Evolutionary conservation across 768 basidiomycete species (phyloP), one percentile per base, ranked within the genome.

Genomic region (Arthromyces matolae): DNA sequence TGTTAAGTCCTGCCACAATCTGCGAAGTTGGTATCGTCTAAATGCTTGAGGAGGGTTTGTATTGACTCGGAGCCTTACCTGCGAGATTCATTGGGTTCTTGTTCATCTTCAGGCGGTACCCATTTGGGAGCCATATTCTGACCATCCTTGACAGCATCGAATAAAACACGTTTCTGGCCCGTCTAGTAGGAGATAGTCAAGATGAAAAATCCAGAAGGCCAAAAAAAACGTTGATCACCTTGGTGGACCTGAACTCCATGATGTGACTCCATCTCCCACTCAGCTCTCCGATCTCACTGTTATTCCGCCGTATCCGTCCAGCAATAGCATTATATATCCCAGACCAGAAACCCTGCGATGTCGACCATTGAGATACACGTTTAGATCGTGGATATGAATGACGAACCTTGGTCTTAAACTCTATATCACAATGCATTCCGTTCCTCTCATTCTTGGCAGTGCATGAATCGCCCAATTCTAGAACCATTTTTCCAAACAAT

Each of bases 391-490:
- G 25, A 12, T n/a, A 24, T 14, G 16, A 7, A 4, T 10, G 25
- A 56, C 71, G 40, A 41, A 89, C 92, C 81, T 96, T 98, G 32
- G 93, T 94, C 77, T 97, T 98, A 76, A 98, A 99, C 56, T 97
- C 93, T 28, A 98, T 70, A 61, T 95, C 93, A 51, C 88, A 89
- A 37, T 64, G 69, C 52, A 90, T 64, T 16, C 81, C 82, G 35
- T 81, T 80, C 58, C 81, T 82, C 59, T 89, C 84, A 70, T 93
- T 93, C 71, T 81, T 83, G 48, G 92, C 91, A 7, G 72, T 78
- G 57, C 91, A 93, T 27, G 81, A 79, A 66, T 98, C 96, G 4
- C 95, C 94, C 18, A 99, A 75, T 70, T 99, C 96, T 43, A 95
- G 74, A 22, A 97, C 86, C 93, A 99, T 95, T 76, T 89, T 91